phyloP scores from a whole-genome alignment of 1,284 basidiomycete genomes.

The Salmacisia buchloeana region DNA sequence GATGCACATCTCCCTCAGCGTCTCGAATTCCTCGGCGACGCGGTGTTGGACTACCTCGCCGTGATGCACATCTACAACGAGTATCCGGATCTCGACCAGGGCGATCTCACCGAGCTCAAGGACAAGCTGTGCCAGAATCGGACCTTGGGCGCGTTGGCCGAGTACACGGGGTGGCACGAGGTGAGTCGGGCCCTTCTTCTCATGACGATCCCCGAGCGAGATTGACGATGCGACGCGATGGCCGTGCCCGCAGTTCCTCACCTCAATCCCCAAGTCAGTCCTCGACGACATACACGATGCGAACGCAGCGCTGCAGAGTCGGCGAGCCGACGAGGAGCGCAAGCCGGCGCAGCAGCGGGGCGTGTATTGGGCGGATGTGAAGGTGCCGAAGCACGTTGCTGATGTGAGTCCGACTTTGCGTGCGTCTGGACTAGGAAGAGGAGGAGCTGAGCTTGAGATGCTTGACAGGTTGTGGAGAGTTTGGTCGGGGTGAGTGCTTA shows the following conservation, averaged over 20 bases:
- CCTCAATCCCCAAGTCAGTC: background rate
- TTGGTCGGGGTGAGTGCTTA: background rate
- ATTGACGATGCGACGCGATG: background rate
- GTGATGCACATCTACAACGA: constrained; percentile 10
- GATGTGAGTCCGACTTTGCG: constrained; percentile 1
- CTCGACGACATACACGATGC: background rate
- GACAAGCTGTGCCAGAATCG: background rate
- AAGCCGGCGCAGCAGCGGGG: background rate
- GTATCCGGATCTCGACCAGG: constrained; percentile 18
- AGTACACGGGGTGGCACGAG: background rate
- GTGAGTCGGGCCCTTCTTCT: background rate
- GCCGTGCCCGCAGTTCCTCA: background rate
- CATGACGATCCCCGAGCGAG: background rate
- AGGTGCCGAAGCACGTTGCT: background rate
- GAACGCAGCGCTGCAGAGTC: background rate
- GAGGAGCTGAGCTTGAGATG: background rate
- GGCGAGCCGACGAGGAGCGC: background rate
- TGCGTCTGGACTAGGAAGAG: background rate
- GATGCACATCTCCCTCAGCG: constrained; percentile 15
- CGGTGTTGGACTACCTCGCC: constrained; percentile 28
- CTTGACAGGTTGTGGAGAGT: constrained; percentile 5
- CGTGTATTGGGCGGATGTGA: background rate
- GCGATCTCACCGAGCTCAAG: constrained; percentile 3
- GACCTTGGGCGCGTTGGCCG: background rate
- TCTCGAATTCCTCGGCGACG: constrained; percentile 39